Base-by-base conservation (phyloP, 1,284 basidiomycete species). In the Taiwanofungus camphoratus region DNA sequence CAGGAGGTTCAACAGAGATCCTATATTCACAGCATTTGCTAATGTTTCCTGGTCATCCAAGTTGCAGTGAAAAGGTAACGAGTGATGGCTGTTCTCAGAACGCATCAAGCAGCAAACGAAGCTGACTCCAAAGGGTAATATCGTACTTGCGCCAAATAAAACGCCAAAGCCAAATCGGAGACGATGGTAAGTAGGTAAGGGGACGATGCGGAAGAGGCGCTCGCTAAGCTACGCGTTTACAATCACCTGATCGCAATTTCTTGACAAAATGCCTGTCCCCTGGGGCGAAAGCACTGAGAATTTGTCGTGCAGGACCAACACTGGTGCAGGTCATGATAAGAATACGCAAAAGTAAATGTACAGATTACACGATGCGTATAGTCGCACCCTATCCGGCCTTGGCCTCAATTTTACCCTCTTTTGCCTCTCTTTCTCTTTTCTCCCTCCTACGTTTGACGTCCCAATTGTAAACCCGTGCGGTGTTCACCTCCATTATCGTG, bases 401-500 rank as follows among this genome's bases (percentile, higher is more conserved):
- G 19, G 19, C 39, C 3, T 49, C 48, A 15, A 37, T 38, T 32
- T 52, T 45, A 2, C 50, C 48, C 33, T 56, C 52, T 33, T 36
- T 36, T 15, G 54, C 60, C 43, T 76, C 76, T 50, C 60, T 64
- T 53, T 73, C 68, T 49, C 79, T 67, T 50, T 61, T 61, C 42
- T 87, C 82, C 59, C 89, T 70, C 57, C 92, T 70, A 50, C 86
- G 70, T 60, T 90, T 91, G 34, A 95, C 92, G 61, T 95, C 92
- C 87, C 88, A 94, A 60, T 99, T 99, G 64, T 96, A 97, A 42
- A 97, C 87, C 27, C 95, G 74, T 6, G 95, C 95, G 20, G 91
- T 95, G 63, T 98, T 98, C 48, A 99, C 95, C 62, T 99, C 94
- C 88, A 97, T 97, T 12, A 96, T 81, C 3, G 95, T 99, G 41